A percentile compares a stretch with the other conserved stretches of the same genome.
Evolutionary conservation across 345 rosid genomes (phyloP).

Genomic region (Hibiscus tridactylites): DNA sequence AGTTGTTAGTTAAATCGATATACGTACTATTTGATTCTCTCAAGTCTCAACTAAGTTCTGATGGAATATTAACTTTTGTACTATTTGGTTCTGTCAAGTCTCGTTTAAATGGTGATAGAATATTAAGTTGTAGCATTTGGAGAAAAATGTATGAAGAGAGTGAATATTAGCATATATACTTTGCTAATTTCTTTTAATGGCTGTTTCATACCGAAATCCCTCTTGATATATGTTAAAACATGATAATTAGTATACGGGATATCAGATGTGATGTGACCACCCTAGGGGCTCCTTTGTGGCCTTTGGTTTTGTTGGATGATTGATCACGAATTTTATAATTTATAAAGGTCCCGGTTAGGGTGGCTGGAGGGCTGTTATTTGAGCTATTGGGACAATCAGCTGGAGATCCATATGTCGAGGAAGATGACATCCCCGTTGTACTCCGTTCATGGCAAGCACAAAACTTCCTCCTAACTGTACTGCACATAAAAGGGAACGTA

Average conservation of each 20-base stretch:
- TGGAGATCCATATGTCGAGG: constrained; percentile 81
- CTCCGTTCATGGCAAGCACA: constrained; percentile 97
- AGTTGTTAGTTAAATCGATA: not conserved
- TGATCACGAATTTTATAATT: constrained; percentile 4
- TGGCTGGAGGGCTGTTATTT: constrained; percentile 93
- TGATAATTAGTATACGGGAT: not conserved
- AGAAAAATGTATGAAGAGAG: not conserved
- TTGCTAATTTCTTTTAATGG: not conserved
- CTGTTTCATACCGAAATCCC: not conserved
- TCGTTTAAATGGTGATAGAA: not conserved
- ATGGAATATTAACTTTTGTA: not conserved
- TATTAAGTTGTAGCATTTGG: not conserved
- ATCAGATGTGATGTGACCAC: not conserved
- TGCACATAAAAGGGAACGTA: constrained; percentile 71
- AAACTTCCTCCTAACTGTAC: constrained; percentile 71
- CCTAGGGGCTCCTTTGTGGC: not conserved
- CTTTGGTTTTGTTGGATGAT: constrained; percentile 2
- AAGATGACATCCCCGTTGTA: constrained; percentile 91
- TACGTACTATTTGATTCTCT: not conserved
- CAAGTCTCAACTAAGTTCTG: not conserved
- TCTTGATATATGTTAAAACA: not conserved
- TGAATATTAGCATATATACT: not conserved
- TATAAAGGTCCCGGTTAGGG: constrained; percentile 83
- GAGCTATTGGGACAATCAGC: constrained; percentile 96
- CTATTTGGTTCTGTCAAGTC: not conserved